phyloP scores from a whole-genome alignment of 306 rosid genomes.

The Urtica urens region DNA sequence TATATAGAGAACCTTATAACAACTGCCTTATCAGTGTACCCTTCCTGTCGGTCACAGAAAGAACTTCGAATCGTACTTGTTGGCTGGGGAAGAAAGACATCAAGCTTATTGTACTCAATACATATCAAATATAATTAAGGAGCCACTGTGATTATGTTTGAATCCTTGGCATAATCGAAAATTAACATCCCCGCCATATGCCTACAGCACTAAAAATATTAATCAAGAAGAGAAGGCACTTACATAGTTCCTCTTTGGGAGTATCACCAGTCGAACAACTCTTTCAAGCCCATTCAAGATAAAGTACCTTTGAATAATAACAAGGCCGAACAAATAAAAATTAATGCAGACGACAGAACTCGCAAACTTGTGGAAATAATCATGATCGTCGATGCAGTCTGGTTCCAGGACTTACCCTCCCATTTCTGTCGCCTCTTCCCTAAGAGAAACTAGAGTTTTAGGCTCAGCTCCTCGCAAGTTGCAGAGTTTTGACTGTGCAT shows the following conservation, averaged over 20 bases:
- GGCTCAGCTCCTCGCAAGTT: constrained; percentile 56
- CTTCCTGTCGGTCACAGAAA: constrained; percentile 75
- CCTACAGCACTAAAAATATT: neutral
- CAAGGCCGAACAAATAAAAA: neutral
- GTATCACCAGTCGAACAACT: constrained; percentile 67
- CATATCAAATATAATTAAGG: neutral
- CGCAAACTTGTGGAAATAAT: neutral
- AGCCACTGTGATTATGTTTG: too few relatives aligned
- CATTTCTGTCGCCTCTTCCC: constrained; percentile 92
- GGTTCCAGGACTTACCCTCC: constrained; percentile 70
- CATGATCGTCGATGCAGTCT: too few relatives aligned
- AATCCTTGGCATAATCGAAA: too few relatives aligned
- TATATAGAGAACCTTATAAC: constrained; percentile 40
- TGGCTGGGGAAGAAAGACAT: constrained; percentile 43
- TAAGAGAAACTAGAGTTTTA: constrained; percentile 46
- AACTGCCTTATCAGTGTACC: constrained; percentile 89
- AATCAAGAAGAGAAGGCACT: constrained; percentile 16
- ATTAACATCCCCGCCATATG: too few relatives aligned
- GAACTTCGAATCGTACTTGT: constrained; percentile 72
- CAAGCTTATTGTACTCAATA: too few relatives aligned
- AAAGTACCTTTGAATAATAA: constrained; percentile 53
- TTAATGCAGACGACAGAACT: neutral
- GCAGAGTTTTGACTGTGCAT: constrained; percentile 82
- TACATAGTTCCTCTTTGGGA: constrained; percentile 86
- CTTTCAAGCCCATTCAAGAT: constrained; percentile 85